Evolutionary conservation across 2,329 filamentous ascomycete species (phyloP), one percentile per base, ranked within the genome.

Genomic region (Colletotrichum sp.): DNA sequence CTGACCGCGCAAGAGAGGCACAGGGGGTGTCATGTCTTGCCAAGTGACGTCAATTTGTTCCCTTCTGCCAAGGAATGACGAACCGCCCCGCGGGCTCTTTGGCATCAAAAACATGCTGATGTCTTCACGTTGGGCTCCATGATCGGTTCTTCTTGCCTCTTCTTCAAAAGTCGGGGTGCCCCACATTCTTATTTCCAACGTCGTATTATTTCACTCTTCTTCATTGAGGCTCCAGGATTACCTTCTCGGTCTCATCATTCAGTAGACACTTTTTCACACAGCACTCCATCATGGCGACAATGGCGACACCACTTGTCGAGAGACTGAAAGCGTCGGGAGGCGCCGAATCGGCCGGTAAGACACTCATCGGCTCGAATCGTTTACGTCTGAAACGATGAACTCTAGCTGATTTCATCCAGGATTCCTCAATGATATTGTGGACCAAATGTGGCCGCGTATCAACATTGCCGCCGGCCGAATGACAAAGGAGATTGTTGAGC

Each of bases 361-460:
- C 21, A 6, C 43, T 24, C 7, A 38, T 9, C 16, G 9, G 5
- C 36, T 38, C 36, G 36, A 38, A 38, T 29, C 9, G 51, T 21
- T 16, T 13, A 21, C 16, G 15, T 21, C 21, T 55, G 51, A 27
- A 8, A 8, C 3, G 0, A 27, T 1, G 21, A 55, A 31, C 15
- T 12, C 4, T 3, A 18, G 8, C 6, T n/a, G 24, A 33, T 43
- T 61, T 29, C 27, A n/a, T 7, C 15, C 51, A 81, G 81, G 80
- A 29, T 88, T 87, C 76, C 81, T 88, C 66, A 88, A 88, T 76
- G 86, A 87, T 72, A 84, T 88, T 36, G 81, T 88, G 47, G 81
- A 77, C 16, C 85, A 86, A 69, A 78, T 88, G 77, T 88, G 86
- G 86, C 86, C 86, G 43, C 87, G 88, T 76, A 86, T 88, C 79